Conservation (phyloP, 192 early-diverging fungal species). For the Backusella circina region DNA sequence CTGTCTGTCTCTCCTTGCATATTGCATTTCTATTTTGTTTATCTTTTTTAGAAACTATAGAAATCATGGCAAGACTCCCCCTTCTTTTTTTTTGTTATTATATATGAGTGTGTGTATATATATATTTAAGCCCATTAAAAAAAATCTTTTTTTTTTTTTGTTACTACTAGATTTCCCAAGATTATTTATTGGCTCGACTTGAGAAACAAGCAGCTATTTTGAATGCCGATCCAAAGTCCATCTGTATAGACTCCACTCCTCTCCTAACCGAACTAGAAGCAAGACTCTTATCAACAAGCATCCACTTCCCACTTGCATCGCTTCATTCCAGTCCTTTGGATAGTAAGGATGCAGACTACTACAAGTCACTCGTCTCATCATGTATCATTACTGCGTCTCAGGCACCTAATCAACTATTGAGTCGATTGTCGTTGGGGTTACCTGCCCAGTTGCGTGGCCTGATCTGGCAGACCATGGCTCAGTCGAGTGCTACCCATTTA, state of each 20-base stretch:
- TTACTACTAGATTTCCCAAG: constrained; percentile 48
- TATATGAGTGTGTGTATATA: neutral
- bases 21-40: constrained; percentile 1
- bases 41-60: neutral
- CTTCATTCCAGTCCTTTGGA: constrained; percentile 43
- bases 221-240: constrained; percentile 53
- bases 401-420: constrained; percentile 59
- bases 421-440: constrained; percentile 83
- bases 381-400: constrained; percentile 65
- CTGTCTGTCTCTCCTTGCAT: constrained; percentile 4
- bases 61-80: neutral
- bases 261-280: constrained; percentile 48
- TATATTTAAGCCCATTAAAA: no score
- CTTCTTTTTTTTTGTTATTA: neutral
- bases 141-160: neutral
- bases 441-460: constrained; percentile 80
- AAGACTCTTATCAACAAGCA: neutral
- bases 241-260: constrained; percentile 54
- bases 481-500: constrained; percentile 75
- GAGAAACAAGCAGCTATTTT: constrained; percentile 55
- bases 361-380: constrained; percentile 40
- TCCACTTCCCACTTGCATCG: constrained; percentile 32
- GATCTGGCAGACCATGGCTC: constrained; percentile 90
- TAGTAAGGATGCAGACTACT: constrained; percentile 64
- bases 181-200: constrained; percentile 51